phyloP scores from a whole-genome alignment of 495 filamentous ascomycete genomes.

The Aspergillus panamensis region DNA sequence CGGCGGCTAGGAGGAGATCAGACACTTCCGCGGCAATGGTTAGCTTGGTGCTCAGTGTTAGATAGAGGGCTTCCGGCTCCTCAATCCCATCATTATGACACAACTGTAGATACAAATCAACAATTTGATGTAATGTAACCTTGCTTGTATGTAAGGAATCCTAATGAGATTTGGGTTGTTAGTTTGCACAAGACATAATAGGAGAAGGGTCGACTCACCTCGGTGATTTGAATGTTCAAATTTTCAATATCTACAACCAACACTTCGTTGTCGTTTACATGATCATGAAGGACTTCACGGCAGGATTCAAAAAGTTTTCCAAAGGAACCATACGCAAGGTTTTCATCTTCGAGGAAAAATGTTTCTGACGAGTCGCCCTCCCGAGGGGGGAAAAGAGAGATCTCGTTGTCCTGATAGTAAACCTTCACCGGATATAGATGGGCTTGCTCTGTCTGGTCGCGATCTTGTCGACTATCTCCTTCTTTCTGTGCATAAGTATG shows the following conservation, averaged over 20 bases:
- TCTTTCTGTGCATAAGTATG: constrained; percentile 13
- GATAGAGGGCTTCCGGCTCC: constrained; percentile 52
- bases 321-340: constrained; percentile 55
- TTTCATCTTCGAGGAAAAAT: constrained; percentile 70
- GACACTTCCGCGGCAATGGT: constrained; percentile 44
- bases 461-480: constrained; percentile 7
- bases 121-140: constrained; percentile 52
- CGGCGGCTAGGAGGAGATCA: constrained; percentile 48
- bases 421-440: constrained; percentile 54
- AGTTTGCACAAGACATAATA: constrained; percentile 25
- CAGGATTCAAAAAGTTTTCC: constrained; percentile 59
- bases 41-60: constrained; percentile 49
- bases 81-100: constrained; percentile 57
- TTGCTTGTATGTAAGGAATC: constrained; percentile 42
- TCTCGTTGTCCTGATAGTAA: constrained; percentile 62
- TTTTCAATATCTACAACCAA: constrained; percentile 64
- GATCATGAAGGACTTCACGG: constrained; percentile 62
- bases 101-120: constrained; percentile 56
- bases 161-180: constrained; percentile 23
- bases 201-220: constrained; percentile 50
- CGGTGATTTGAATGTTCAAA: constrained; percentile 65
- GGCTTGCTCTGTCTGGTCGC: neutral
- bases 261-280: constrained; percentile 64
- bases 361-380: constrained; percentile 62
- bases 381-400: constrained; percentile 66